Conservation (phyloP, 805 yeast genomes). For the Debaryomyces hansenii region DNA sequence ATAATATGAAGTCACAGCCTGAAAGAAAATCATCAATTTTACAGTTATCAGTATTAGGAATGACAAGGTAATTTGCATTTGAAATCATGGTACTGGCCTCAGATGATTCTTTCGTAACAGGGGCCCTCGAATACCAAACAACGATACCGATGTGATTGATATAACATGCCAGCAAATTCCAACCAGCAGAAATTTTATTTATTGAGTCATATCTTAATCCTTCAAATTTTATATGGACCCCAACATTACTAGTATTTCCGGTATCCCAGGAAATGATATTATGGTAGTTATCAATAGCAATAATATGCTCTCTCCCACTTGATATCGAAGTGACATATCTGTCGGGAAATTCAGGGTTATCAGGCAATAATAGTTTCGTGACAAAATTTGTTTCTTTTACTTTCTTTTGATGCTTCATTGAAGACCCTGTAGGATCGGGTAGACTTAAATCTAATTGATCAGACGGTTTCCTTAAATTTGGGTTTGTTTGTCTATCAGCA, state of each 20-base stretch:
- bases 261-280: slow-evolving; percentile 66
- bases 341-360: slow-evolving; percentile 8
- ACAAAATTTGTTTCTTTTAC: slow-evolving; percentile 24
- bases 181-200: slow-evolving; percentile 59
- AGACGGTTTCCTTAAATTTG: slow-evolving; percentile 24
- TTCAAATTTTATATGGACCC: slow-evolving; percentile 44
- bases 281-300: slow-evolving; percentile 54
- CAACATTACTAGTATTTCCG: slow-evolving; percentile 29
- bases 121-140: slow-evolving; percentile 49
- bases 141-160: slow-evolving; percentile 54
- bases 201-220: slow-evolving; percentile 22
- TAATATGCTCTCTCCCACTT: slow-evolving; percentile 64
- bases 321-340: slow-evolving; percentile 47
- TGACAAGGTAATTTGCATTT: slow-evolving; percentile 38
- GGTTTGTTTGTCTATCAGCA: slow-evolving; percentile 6
- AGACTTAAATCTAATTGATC: slow-evolving; percentile 11
- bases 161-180: slow-evolving; percentile 58
- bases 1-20: slow-evolving; percentile 53
- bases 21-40: slow-evolving; percentile 54
- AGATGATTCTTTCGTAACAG: slow-evolving; percentile 16
- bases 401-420: not conserved
- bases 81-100: slow-evolving; percentile 14
- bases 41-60: slow-evolving; percentile 40
- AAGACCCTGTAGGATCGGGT: not conserved
- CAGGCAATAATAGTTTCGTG: slow-evolving; percentile 20